Evolutionary conservation across 2,329 filamentous ascomycete species (phyloP), one percentile per base, ranked within the genome.

Genomic region (Apiospora malaysiana): DNA sequence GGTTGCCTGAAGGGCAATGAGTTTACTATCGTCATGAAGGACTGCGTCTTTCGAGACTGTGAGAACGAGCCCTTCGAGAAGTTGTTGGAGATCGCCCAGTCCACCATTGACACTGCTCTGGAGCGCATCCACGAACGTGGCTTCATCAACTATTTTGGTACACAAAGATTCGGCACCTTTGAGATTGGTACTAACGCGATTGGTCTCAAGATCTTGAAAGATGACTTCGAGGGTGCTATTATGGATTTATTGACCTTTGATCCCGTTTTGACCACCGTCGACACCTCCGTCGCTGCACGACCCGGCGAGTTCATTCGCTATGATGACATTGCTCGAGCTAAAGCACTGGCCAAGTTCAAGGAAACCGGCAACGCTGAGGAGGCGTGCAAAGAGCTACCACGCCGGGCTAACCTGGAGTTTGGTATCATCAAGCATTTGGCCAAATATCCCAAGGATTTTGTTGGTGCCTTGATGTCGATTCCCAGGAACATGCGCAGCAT

Each of bases 61-160:
- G 78, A 80, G 21, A 76, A 77, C n/a, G 76, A 83, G 68, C 80
- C 87, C 47, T 85, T 90, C 12, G 85, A 85, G 70, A 80, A 86
- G 18, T 85, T 78, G 70, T 80, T 82, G 74, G 82, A 79, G 76
- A 81, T 79, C 77, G 83, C 80, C 69, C 81, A 84, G 78, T 79
- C 84, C 7, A 83, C 89, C 43, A 84, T 94, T 73, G 78, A 86
- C 72, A 78, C 85, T 72, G 86, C 93, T 0, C 83, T 97, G 68
- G 84, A 87, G 56, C 89, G 91, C 73, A 89, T 98, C 75, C 85
- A 87, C 70, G 83, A 90, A 59, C 88, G 91, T 63, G 96, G 96
- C 2, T 99, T 97, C 85, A 91, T 99, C 82, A 99, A 99, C 82
- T 99, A 98, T 83, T 99, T 95, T 78, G 96, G 96, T 10, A 90